Evolutionary conservation across 1,284 basidiomycete genomes (phyloP).

Genomic region (Trametes hirsuta): DNA sequence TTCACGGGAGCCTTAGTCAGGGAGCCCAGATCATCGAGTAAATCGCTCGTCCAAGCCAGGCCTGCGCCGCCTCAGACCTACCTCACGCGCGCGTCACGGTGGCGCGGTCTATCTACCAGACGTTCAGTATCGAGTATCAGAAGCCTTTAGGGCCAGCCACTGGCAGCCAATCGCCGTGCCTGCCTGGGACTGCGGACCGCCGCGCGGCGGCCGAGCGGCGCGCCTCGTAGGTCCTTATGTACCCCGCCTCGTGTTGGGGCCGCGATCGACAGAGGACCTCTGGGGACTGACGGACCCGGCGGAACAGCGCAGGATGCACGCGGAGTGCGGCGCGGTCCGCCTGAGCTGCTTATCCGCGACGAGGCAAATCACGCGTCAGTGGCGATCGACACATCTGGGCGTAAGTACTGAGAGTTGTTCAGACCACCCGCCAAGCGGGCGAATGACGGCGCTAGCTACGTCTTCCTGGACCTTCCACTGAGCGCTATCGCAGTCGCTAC

Average conservation of each 20-base stretch:
- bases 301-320: neutral
- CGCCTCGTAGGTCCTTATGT: conserved; percentile 22
- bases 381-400: too few relatives aligned
- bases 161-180: neutral
- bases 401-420: too few relatives aligned
- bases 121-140: neutral
- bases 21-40: neutral
- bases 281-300: conserved; percentile 4
- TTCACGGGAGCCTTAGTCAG: conserved; percentile 4
- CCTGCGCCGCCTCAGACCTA: too few relatives aligned
- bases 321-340: neutral
- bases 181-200: neutral
- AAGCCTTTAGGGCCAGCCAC: neutral
- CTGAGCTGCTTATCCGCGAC: conserved; percentile 7
- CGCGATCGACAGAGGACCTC: neutral
- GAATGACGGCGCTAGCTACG: too few relatives aligned
- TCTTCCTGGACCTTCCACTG: too few relatives aligned
- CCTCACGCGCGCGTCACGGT: too few relatives aligned
- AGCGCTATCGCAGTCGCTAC: too few relatives aligned
- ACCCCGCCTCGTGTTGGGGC: conserved; percentile 17
- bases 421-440: too few relatives aligned
- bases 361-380: too few relatives aligned
- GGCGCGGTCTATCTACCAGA: too few relatives aligned
- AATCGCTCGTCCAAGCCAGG: too few relatives aligned
- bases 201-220: neutral